Evolutionary conservation across 2,329 filamentous ascomycete genomes (phyloP).

Genomic region (Diaporthe caulivora): DNA sequence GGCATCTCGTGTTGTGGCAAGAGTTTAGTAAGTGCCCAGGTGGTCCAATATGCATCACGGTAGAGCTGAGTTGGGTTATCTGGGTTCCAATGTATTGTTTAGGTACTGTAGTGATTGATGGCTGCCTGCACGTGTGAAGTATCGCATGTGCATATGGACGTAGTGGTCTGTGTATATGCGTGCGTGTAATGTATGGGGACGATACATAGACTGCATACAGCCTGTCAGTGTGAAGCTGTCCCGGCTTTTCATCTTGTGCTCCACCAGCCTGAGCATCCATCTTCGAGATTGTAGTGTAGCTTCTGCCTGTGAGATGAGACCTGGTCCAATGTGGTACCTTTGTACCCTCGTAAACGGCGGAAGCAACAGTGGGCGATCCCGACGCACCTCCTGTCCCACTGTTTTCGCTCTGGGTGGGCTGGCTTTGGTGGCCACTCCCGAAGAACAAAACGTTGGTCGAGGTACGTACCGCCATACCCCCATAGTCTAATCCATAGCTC

Average conservation of each 20-base stretch:
- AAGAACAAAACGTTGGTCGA: not conserved
- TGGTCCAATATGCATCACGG: too few relatives aligned
- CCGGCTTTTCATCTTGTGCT: slow-evolving; percentile 35
- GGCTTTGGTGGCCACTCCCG: slow-evolving; percentile 24
- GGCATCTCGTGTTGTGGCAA: slow-evolving; percentile 1
- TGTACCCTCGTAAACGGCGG: slow-evolving; percentile 29
- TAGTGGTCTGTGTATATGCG: not conserved
- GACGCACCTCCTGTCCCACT: slow-evolving; percentile 16
- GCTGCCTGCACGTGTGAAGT: slow-evolving; percentile 6
- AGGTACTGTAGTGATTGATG: not conserved
- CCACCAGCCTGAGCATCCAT: slow-evolving; percentile 20
- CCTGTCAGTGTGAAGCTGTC: not conserved
- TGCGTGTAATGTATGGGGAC: not conserved
- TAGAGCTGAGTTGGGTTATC: not conserved
- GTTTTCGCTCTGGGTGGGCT: not conserved
- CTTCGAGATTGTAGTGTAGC: not conserved
- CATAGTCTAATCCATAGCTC: not conserved
- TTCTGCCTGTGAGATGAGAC: slow-evolving; percentile 3
- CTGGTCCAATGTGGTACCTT: slow-evolving; percentile 15
- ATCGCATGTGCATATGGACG: not conserved
- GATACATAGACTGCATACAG: not conserved
- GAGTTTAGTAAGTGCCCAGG: too few relatives aligned
- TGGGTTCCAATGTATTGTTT: too few relatives aligned
- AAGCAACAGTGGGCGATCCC: slow-evolving; percentile 22
- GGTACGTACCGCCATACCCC: not conserved